These are phyloP conservation scores for Cichorium intybus DNA, from an alignment of 140 eudicot genomes.

Conservation along the genomic window DNA sequence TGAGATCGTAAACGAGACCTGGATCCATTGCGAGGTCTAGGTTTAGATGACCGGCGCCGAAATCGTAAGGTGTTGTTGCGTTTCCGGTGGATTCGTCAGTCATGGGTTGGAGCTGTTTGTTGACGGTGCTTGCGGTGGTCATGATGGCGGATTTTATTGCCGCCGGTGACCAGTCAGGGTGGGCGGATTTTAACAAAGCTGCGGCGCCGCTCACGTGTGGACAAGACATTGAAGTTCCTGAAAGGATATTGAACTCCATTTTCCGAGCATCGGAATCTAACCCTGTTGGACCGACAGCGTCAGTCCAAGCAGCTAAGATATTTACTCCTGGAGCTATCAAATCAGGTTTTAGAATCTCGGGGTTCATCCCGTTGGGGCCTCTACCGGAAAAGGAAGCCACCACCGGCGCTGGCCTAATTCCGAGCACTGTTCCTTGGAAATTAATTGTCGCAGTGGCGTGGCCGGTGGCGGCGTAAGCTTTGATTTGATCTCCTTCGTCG, in stretches of 20 bases:
- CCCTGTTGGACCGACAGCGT: constrained; percentile 71
- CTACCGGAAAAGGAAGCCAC: constrained; percentile 72
- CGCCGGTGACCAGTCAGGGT: constrained; percentile 72
- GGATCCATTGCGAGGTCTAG: constrained; percentile 69
- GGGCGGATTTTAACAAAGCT: constrained; percentile 64
- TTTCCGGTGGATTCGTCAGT: constrained; percentile 66
- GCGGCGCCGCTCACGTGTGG: constrained; percentile 81
- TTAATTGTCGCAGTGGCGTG: constrained; percentile 45
- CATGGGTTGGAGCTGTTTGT: constrained; percentile 50
- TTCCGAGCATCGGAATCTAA: constrained; percentile 52
- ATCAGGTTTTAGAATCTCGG: constrained; percentile 69
- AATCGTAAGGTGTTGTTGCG: constrained; percentile 55
- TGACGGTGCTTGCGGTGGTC: constrained; percentile 53
- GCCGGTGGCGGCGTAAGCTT: constrained; percentile 36
- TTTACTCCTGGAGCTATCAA: constrained; percentile 70
- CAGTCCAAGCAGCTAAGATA: constrained; percentile 69
- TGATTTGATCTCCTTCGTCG: constrained; percentile 54
- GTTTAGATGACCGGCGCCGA: constrained; percentile 67
- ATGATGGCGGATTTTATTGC: constrained; percentile 62
- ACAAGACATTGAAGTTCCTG: constrained; percentile 68
- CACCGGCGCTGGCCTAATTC: constrained; percentile 62
- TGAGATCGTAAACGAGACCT: constrained; percentile 56
- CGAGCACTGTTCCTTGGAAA: constrained; percentile 57
- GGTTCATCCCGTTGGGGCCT: constrained; percentile 70
- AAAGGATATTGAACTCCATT: constrained; percentile 57